Evolutionary conservation across 768 basidiomycete species (phyloP).

Genomic region (Russula sp.): DNA sequence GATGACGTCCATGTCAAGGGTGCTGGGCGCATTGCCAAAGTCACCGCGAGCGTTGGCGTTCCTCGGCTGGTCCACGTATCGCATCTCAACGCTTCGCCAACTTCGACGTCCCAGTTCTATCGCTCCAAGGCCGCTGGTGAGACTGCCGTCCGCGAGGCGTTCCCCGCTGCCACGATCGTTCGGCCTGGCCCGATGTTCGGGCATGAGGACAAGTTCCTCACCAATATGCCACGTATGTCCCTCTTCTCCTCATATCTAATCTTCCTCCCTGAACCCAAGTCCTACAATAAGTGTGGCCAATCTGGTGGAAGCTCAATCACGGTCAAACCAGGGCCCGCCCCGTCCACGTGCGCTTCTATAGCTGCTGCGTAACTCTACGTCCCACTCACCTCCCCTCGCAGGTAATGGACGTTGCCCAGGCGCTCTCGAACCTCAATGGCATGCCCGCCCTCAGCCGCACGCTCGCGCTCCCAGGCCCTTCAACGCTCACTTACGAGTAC

Average conservation of each 20-base stretch:
- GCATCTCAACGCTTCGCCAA: conserved; percentile 81
- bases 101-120: conserved; percentile 80
- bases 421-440: conserved; percentile 68
- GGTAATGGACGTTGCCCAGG: conserved; percentile 94
- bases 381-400: conserved; percentile 29
- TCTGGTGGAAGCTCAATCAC: conserved; percentile 91
- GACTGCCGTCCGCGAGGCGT: conserved; percentile 73
- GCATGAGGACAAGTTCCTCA: conserved; percentile 91
- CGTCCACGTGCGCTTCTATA: conserved; percentile 65
- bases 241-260: conserved; percentile 18
- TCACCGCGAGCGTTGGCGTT: conserved; percentile 73
- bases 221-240: conserved; percentile 81
- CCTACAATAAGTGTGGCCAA: conserved; percentile 64
- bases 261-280: conserved; percentile 15
- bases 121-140: conserved; percentile 88
- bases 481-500: conserved; percentile 76
- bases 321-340: conserved; percentile 83
- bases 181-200: conserved; percentile 85
- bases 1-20: conserved; percentile 76
- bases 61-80: conserved; percentile 89
- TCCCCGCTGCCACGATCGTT: conserved; percentile 83
- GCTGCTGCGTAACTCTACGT: conserved; percentile 7
- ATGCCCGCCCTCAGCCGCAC: conserved; percentile 59
- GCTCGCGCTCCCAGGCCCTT: conserved; percentile 83
- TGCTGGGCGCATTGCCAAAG: conserved; percentile 78